These are phyloP conservation scores for Sporothrix euskadiensis DNA, from an alignment of 2,329 filamentous ascomycete genomes.

Conservation along the genomic window DNA sequence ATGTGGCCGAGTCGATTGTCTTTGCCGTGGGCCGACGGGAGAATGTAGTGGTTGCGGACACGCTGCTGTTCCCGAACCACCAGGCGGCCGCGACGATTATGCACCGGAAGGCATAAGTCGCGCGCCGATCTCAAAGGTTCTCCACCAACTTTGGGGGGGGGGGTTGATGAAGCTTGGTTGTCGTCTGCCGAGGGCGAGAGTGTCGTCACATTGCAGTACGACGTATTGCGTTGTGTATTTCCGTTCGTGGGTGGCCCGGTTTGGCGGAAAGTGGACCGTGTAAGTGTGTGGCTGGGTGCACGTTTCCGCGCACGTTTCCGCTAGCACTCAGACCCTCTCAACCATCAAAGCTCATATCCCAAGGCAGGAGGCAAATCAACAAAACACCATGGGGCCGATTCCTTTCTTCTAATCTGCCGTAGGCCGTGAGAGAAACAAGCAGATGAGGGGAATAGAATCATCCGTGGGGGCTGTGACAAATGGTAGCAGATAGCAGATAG, in stretches of 20 bases:
- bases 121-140: background rate
- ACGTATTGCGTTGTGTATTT: background rate
- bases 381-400: background rate
- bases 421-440: background rate
- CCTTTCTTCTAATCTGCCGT: background rate
- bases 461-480: background rate
- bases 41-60: background rate
- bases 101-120: background rate
- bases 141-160: background rate
- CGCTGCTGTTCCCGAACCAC: slow-evolving; percentile 12
- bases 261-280: background rate
- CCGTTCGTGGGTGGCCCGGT: background rate
- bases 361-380: background rate
- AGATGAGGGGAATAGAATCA: background rate
- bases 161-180: too few species aligned
- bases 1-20: background rate
- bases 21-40: background rate
- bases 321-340: background rate
- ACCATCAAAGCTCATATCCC: background rate
- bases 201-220: background rate
- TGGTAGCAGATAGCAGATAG: background rate
- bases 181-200: background rate
- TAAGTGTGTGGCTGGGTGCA: background rate
- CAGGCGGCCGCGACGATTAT: background rate
- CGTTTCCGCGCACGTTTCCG: background rate